Evolutionary conservation across 164 flowering plant species (phyloP).

Genomic region (Vitis rupestris): DNA sequence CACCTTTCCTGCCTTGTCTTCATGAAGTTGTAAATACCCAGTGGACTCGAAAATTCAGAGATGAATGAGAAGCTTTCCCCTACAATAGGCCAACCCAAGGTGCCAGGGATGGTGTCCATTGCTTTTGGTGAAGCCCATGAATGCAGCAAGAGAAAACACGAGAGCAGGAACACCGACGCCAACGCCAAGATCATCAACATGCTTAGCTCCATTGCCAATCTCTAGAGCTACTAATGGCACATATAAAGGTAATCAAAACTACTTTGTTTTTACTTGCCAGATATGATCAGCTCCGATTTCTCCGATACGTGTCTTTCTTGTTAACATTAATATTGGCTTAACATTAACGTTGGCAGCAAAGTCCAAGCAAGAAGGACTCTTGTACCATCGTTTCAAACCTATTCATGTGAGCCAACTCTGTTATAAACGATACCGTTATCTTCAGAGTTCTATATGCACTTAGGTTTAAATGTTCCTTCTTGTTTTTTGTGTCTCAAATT

Average conservation of each 20-base stretch:
- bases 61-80: constrained; percentile 64
- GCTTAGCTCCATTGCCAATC: constrained; percentile 24
- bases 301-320: background rate
- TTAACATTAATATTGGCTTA: background rate
- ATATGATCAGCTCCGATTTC: constrained; percentile 2
- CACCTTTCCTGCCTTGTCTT: constrained; percentile 57
- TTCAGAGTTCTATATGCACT: too few relatives aligned
- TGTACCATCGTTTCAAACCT: background rate
- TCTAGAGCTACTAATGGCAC: background rate
- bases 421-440: background rate
- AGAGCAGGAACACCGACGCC: constrained; percentile 13
- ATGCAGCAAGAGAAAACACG: constrained; percentile 17
- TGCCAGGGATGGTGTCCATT: constrained; percentile 52
- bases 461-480: too few relatives aligned
- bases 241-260: background rate
- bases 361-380: background rate
- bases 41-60: constrained; percentile 52
- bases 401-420: background rate
- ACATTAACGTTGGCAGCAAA: background rate
- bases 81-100: constrained; percentile 61
- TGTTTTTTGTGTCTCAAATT: too few relatives aligned
- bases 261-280: background rate
- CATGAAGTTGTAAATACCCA: constrained; percentile 67
- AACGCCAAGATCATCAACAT: constrained; percentile 16
- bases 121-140: constrained; percentile 39